Percentiles rank a stretch among this genome's conserved stretches.
Evolutionary conservation across 176 grass and related monocot genomes (phyloP).

Genomic region (Avena atlantica): DNA sequence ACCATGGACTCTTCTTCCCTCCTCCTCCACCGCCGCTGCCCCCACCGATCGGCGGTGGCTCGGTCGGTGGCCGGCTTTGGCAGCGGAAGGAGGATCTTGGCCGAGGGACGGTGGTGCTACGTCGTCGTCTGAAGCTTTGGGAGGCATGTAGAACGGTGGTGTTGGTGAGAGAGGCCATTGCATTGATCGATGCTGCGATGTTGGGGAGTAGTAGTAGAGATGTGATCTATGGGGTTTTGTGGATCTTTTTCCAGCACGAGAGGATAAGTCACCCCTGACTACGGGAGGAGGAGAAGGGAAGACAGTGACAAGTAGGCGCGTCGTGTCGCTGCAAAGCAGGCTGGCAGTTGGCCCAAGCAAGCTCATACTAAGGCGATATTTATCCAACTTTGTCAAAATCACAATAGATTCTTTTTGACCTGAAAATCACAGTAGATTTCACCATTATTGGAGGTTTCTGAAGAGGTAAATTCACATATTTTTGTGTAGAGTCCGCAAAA

Average conservation of each 20-base stretch:
- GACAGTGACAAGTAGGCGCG: conserved; percentile 42
- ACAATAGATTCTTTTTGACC: not conserved
- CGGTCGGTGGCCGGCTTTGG: conserved; percentile 41
- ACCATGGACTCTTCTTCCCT: conserved; percentile 45
- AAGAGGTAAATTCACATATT: no score
- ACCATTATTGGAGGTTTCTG: no score
- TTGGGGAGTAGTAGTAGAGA: not conserved
- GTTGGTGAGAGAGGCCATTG: conserved; percentile 48
- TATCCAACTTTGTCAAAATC: conserved; percentile 13
- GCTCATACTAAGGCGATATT: not conserved
- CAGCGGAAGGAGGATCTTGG: conserved; percentile 51
- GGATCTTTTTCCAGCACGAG: conserved; percentile 24
- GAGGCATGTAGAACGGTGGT: conserved; percentile 24
- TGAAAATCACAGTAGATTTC: not conserved
- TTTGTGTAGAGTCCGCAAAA: no score
- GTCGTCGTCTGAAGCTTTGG: conserved; percentile 17
- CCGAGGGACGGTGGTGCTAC: conserved; percentile 14
- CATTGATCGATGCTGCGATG: conserved; percentile 44
- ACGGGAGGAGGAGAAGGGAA: conserved; percentile 48
- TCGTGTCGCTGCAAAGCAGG: not conserved
- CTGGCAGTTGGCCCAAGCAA: conserved; percentile 42
- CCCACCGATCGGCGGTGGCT: conserved; percentile 25
- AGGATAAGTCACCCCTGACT: conserved; percentile 49
- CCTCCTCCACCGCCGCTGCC: conserved; percentile 7
- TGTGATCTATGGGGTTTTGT: conserved; percentile 30